Evolutionary conservation across 768 basidiomycete genomes (phyloP).

Genomic region (Phanerochaete carnosa): DNA sequence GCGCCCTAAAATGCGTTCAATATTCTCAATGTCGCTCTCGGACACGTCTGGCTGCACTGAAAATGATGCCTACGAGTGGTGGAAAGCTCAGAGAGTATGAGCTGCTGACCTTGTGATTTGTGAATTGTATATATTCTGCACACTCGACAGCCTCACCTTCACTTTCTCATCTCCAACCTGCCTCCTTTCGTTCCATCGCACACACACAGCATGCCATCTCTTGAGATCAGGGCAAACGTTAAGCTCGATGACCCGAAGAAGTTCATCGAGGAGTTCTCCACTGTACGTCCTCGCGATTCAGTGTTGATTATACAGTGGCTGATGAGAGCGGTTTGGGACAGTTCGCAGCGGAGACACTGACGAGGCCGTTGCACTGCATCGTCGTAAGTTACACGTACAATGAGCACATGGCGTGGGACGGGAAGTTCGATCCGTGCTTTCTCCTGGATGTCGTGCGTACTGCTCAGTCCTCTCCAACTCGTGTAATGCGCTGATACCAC

Average conservation of each 20-base stretch:
- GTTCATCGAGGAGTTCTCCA: constrained; percentile 51
- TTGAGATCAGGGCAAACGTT: constrained; percentile 38
- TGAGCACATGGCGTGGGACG: constrained; percentile 56
- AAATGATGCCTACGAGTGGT: too few relatives aligned
- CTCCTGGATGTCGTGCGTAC: constrained; percentile 53
- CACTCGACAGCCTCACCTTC: neutral
- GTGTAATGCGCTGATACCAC: neutral
- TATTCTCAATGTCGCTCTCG: too few relatives aligned
- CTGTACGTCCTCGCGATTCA: constrained; percentile 32
- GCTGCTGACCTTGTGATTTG: too few relatives aligned
- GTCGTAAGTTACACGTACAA: constrained; percentile 53
- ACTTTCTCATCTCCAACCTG: neutral
- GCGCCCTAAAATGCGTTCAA: too few relatives aligned
- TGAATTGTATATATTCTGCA: neutral
- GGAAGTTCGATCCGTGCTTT: constrained; percentile 66
- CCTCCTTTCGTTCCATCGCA: neutral
- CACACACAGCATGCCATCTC: constrained; percentile 33
- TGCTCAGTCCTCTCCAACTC: neutral
- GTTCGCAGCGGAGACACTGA: constrained; percentile 50
- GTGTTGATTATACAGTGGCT: neutral
- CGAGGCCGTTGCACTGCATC: constrained; percentile 54
- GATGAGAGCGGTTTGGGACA: constrained; percentile 23
- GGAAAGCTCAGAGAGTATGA: too few relatives aligned
- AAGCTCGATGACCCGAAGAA: constrained; percentile 32
- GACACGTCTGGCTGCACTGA: too few relatives aligned